A percentile compares a stretch with the other conserved stretches of the same genome.
Conservation (phyloP, 768 basidiomycete genomes). For the Tricholoma sp. region DNA sequence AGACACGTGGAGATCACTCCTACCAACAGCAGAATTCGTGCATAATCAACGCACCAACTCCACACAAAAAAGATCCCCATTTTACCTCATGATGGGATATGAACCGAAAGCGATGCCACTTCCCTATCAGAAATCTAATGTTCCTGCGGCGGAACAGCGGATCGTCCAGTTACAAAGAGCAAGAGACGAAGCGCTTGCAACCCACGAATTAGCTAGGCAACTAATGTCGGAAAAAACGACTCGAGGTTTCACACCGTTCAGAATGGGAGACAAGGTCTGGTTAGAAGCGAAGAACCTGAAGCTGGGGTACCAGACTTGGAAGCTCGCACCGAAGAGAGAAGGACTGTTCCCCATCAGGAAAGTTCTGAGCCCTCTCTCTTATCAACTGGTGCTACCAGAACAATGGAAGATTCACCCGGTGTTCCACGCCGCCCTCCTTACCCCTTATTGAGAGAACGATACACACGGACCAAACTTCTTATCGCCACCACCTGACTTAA, state of each 20-base stretch:
- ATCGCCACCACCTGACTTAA: conserved; percentile 1
- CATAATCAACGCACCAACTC: not conserved
- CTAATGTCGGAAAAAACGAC: not conserved
- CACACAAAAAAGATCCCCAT: too few relatives aligned
- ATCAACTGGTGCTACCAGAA: conserved; percentile 8
- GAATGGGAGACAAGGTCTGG: conserved; percentile 14
- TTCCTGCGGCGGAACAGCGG: too few relatives aligned
- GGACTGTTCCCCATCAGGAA: conserved; percentile 14
- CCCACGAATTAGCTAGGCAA: conserved; percentile 13
- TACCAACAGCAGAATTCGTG: not conserved
- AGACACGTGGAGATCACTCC: not conserved
- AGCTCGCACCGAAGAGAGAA: conserved; percentile 10
- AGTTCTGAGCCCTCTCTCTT: conserved; percentile 9
- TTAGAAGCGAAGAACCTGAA: conserved; percentile 12
- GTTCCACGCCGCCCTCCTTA: conserved; percentile 9
- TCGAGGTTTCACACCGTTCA: conserved; percentile 4
- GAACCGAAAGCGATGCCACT: too few relatives aligned
- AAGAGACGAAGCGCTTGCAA: conserved; percentile 11
- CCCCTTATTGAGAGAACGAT: not conserved
- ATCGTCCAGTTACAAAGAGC: not conserved
- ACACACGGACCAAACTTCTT: not conserved
- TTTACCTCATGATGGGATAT: too few relatives aligned
- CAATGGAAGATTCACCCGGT: conserved; percentile 12
- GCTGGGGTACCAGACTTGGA: conserved; percentile 7
- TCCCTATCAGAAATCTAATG: too few relatives aligned